Percentiles rank a stretch among this genome's conserved stretches.
Conservation (phyloP, 2,329 filamentous ascomycete genomes). For the Cladosporium cucumerinum region DNA sequence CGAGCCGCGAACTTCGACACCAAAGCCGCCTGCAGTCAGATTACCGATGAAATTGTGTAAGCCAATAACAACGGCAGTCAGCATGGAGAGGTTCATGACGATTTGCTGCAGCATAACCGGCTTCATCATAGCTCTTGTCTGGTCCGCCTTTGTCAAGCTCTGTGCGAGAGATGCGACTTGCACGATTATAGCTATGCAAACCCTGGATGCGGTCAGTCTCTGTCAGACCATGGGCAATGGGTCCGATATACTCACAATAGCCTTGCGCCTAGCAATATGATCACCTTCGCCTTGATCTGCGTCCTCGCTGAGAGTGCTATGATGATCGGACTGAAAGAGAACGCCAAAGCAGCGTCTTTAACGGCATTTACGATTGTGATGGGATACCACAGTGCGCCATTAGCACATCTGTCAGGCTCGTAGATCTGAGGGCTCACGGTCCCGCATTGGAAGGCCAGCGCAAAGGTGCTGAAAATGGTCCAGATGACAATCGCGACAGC, state of each 20-base stretch:
- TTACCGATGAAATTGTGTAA: slow-evolving; percentile 3
- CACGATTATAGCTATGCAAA: neutral
- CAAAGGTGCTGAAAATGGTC: slow-evolving; percentile 1
- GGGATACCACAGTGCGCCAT: neutral
- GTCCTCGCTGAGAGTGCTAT: neutral
- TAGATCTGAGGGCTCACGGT: neutral
- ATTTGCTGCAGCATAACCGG: neutral
- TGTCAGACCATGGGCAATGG: neutral
- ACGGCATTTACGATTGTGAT: neutral
- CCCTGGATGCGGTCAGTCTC: neutral
- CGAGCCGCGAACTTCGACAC: slow-evolving; percentile 1
- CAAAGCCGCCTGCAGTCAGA: neutral
- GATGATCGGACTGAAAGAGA: neutral
- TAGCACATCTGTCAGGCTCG: neutral
- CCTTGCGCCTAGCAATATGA: neutral
- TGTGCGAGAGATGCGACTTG: neutral
- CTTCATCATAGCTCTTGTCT: slow-evolving; percentile 7
- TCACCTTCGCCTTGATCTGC: neutral
- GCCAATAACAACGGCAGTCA: neutral
- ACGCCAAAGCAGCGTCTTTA: neutral
- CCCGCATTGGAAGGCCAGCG: neutral
- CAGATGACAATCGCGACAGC: neutral
- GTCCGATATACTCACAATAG: neutral
- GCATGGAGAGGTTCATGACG: neutral
- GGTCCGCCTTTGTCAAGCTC: neutral